Evolutionary conservation across 306 rosid genomes (phyloP).

Genomic region (Casuarina cunninghamiana): DNA sequence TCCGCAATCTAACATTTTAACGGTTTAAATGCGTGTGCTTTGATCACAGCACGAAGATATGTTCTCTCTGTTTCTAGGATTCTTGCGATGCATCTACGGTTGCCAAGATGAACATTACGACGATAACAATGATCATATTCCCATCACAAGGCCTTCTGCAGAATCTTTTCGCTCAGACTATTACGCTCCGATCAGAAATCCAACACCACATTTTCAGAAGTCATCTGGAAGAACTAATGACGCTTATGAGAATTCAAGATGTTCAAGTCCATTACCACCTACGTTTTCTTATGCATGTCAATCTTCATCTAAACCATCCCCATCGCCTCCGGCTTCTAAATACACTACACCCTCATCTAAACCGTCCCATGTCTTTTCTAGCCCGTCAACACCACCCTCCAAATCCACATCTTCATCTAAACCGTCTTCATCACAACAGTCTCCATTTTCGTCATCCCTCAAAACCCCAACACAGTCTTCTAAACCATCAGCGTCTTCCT

Average conservation of each 20-base stretch:
- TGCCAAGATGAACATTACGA: constrained; percentile 13
- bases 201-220: neutral
- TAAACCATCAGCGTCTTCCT: neutral
- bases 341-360: neutral
- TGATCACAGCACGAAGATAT: neutral
- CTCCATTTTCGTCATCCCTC: neutral
- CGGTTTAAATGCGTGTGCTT: neutral
- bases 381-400: neutral
- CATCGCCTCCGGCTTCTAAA: no score
- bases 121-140: neutral
- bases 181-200: neutral
- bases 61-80: neutral
- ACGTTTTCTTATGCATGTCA: no score
- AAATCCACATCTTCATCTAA: neutral
- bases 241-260: neutral
- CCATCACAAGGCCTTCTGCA: neutral
- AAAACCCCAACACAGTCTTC: neutral
- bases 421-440: no score
- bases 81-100: constrained; percentile 22
- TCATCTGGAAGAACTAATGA: neutral
- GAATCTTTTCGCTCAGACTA: neutral
- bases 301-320: neutral
- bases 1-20: no score
- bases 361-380: neutral
- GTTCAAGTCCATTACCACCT: neutral